phyloP scores from a whole-genome alignment of 805 yeast species.

The Metschnikowia noctiluminum region DNA sequence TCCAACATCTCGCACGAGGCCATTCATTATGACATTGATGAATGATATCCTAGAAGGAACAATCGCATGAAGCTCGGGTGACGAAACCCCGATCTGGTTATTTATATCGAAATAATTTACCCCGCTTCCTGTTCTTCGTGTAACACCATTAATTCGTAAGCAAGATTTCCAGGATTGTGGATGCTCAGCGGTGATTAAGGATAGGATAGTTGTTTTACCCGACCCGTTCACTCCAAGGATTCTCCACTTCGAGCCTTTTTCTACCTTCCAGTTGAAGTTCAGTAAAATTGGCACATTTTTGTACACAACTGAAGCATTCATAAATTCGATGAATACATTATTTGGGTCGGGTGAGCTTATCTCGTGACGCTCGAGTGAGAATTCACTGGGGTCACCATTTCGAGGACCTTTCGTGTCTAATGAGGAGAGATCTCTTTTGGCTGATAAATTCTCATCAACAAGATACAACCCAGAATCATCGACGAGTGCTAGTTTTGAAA shows the following conservation, averaged over 20 bases:
- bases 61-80: constrained; percentile 92
- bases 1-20: constrained; percentile 58
- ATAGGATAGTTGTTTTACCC: constrained; percentile 85
- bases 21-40: constrained; percentile 63
- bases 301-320: constrained; percentile 63
- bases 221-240: constrained; percentile 86
- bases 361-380: background rate
- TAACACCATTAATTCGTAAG: constrained; percentile 59
- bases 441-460: constrained; percentile 42
- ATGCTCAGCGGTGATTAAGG: constrained; percentile 88
- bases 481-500: constrained; percentile 65
- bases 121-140: constrained; percentile 68
- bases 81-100: constrained; percentile 73
- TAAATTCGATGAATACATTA: constrained; percentile 43
- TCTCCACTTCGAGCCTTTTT: constrained; percentile 81
- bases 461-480: constrained; percentile 46
- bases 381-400: background rate
- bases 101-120: constrained; percentile 78
- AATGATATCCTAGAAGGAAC: constrained; percentile 59
- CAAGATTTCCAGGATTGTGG: constrained; percentile 91
- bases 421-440: background rate
- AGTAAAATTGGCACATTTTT: constrained; percentile 56
- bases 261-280: constrained; percentile 63
- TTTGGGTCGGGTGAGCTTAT: background rate
- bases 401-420: background rate